phyloP scores from a whole-genome alignment of 352 stramenopile species.

The Phytophthora hybrid region DNA sequence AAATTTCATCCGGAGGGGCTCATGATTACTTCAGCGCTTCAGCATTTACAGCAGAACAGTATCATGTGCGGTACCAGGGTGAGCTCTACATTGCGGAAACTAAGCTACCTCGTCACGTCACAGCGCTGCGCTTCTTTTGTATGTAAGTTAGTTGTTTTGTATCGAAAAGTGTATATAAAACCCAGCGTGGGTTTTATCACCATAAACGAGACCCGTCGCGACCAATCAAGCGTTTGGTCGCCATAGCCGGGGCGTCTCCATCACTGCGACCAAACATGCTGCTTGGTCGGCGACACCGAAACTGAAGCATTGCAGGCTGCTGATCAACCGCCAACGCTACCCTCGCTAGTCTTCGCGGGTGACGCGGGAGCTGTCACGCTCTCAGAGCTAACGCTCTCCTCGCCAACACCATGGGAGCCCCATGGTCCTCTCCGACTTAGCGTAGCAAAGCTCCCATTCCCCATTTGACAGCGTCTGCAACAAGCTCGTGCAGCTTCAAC shows the following conservation, averaged over 20 bases:
- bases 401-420: background rate
- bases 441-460: constrained; percentile 29
- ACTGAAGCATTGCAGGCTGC: constrained; percentile 11
- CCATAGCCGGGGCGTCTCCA: constrained; percentile 4
- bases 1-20: no score
- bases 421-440: background rate
- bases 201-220: constrained; percentile 13
- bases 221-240: constrained; percentile 37
- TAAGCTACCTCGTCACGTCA: no score
- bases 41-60: no score
- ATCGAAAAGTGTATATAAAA: no score
- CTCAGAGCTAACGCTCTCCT: background rate
- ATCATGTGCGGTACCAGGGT: no score
- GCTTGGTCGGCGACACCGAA: constrained; percentile 25
- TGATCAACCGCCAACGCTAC: background rate
- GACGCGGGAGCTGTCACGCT: constrained; percentile 9
- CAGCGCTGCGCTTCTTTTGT: no score
- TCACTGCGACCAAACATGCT: constrained; percentile 28
- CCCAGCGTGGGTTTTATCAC: background rate
- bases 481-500: constrained; percentile 18
- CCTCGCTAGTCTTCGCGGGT: background rate
- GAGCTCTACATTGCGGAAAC: no score
- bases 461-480: constrained; percentile 23
- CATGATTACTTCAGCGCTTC: no score
- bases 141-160: no score